Evolutionary conservation across 768 basidiomycete species (phyloP), one percentile per base, ranked within the genome.

Genomic region (Leccinellum rugosiceps): DNA sequence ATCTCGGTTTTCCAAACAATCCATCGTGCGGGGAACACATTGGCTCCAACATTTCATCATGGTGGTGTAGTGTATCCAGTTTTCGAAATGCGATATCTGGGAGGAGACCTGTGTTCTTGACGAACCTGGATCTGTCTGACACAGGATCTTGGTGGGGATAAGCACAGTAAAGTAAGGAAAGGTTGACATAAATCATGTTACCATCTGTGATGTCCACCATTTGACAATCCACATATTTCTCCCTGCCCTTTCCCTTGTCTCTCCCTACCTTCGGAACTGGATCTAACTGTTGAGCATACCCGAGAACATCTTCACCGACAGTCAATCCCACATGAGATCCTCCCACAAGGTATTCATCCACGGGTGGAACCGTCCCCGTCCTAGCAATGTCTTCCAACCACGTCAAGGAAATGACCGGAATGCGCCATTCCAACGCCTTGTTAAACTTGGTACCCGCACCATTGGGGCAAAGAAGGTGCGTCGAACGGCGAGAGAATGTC

Each of bases 381-480:
- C 64, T 68, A 9, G 80, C 85, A 60, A 92, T 82, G 0, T 76
- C 74, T 13, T 77, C 76, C 17, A 97, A 67, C 92, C 93, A 97
- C 9, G 74, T 75, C 69, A 88, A 75, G 35, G 79, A 77, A 21
- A 95, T 78, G n/a, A 90, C 83, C 0, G 87, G 85, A 8, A 88
- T 81, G 14, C 78, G 78, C 94, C 94, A 96, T 67, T 91, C 84
- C 38, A 70, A 66, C 2, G 94, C 92, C 68, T 87, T 92, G 15
- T 86, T 82, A 51, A 82, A 91, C 68, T 97, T 96, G 23, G 78
- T 76, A 15, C 94, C 92, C 0, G 68, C 74, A 0, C 79, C 82
- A 6, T 83, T 78, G 0, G 89, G 88, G 67, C 92, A 94, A 8
- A 97, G 74, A 1, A 97, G 78, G 62, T 96, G 90, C 0, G 94